Base-by-base conservation (phyloP, 768 basidiomycete genomes). In the Leccinum broughii region DNA sequence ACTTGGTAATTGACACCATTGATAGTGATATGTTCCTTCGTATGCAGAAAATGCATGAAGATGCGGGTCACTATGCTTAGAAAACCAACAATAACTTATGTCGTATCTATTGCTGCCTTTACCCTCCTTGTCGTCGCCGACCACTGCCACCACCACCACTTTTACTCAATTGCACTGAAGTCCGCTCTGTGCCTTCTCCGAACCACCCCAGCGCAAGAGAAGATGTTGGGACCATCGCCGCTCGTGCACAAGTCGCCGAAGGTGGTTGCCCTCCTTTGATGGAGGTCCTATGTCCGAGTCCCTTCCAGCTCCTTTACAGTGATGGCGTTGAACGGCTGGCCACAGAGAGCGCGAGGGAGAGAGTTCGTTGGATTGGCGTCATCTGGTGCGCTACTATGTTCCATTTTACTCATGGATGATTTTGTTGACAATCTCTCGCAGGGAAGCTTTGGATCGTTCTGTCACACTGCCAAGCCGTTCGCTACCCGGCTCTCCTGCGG, bases 241-340 rank as follows among this genome's bases (percentile, higher is more conserved):
- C 93, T 2, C 78, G 79, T 58, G 74, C 80, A 56, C 88, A 92
- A 70, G 83, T 71, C 8, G 73, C 51, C 62, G 77, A 54, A 80
- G 80, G 66, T 75, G 78, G 58, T 73, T 78, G 39, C 6, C 68
- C 70, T 66, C 75, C 79, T 57, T 71, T 92, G 61, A 77, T 88
- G 78, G 89, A 94, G 61, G 81, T 85, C 59, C 71, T 96, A 4
- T 92, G n/a, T n/a, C n/a, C n/a, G n/a, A n/a, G 92, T 58, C 94
- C 94, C 0, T 96, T 97, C 75, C 93, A 95, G 70, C 83, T 97
- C 78, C 70, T 94, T 37, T 97, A 97, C 70, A 82, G 83, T 10
- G 95, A 97, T 71, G 94, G 95, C 1, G 86, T 94, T 2, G 95
- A 97, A 71, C 76, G 95, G 8, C 71, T 97, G 26, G 94, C 88